Evolutionary conservation across 768 basidiomycete species (phyloP), one percentile per base, ranked within the genome.

Genomic region (Hydnomerulius pinastri): DNA sequence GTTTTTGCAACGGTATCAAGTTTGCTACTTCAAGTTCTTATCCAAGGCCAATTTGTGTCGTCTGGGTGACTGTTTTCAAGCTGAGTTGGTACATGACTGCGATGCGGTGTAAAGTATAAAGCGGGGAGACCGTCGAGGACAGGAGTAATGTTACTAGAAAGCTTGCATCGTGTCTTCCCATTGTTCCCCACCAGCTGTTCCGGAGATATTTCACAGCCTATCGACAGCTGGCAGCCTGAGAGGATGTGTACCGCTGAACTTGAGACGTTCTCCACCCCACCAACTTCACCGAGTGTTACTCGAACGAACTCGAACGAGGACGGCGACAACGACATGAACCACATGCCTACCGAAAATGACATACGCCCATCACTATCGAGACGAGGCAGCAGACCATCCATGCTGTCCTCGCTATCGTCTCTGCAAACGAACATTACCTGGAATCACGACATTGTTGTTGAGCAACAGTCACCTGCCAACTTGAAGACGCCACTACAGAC

Each of bases 241-340:
- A 59, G n/a, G 6, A 71, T 75, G 64, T 58, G 59, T 51, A 63
- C 61, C 36, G 63, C 61, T 25, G 74, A 76, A 49, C 44, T 55
- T 43, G 76, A 78, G 47, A 66, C 64, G 39, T 78, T 77, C 55
- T 63, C 67, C 41, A 78, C 77, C 15, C 77, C 77, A 21, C 77
- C 77, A 7, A 66, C 68, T 13, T 73, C 76, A 17, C 76, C 76
- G 21, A 56, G 52, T 48, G 47, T 63, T 38, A 58, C 65, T 46
- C 64, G 61, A 29, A 42, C 54, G 23, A 54, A 18, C 38, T 18
- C 37, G 50, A 55, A 48, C 50, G 21, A 52, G 41, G 41, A 47
- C 20, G 55, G 58, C 23, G 27, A 46, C 15, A 20, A 54, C 37
- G 40, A 32, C 41, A 51, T 57, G 55, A 32, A 43, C 33, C 43